These are phyloP conservation scores for Mucor racemosus DNA, from an alignment of 371 early-diverging fungal species.

Conservation along the genomic window DNA sequence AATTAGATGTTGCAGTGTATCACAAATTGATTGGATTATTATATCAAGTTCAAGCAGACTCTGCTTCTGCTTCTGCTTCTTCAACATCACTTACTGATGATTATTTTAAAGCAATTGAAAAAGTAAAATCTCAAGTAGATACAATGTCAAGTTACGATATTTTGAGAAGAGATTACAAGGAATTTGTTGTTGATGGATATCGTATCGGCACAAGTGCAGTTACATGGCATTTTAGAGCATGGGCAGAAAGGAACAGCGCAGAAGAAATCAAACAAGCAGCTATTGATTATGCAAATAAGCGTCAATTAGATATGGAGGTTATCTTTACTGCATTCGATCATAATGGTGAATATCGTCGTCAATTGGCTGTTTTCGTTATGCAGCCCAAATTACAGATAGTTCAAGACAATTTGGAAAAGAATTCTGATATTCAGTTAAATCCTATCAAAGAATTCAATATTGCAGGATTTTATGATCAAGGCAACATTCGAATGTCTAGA, in stretches of 20 bases:
- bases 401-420: constrained; percentile 33
- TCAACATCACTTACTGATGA: neutral
- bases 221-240: constrained; percentile 59
- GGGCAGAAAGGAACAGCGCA: constrained; percentile 47
- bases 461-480: constrained; percentile 48
- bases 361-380: constrained; percentile 59
- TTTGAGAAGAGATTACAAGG: constrained; percentile 81
- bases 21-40: constrained; percentile 23
- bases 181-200: constrained; percentile 52
- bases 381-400: constrained; percentile 27
- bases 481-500: constrained; percentile 63
- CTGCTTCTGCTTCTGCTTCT: neutral
- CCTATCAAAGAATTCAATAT: neutral
- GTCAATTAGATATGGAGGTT: constrained; percentile 58
- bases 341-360: constrained; percentile 61
- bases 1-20: constrained; percentile 56
- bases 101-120: constrained; percentile 57
- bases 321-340: constrained; percentile 68
- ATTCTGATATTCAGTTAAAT: neutral
- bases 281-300: constrained; percentile 38
- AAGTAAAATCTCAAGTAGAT: constrained; percentile 59
- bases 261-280: constrained; percentile 30
- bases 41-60: neutral
- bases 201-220: constrained; percentile 72
- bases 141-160: constrained; percentile 60